phyloP scores from a whole-genome alignment of 192 early-diverging fungal genomes.

The Backusella parvicylindrica region DNA sequence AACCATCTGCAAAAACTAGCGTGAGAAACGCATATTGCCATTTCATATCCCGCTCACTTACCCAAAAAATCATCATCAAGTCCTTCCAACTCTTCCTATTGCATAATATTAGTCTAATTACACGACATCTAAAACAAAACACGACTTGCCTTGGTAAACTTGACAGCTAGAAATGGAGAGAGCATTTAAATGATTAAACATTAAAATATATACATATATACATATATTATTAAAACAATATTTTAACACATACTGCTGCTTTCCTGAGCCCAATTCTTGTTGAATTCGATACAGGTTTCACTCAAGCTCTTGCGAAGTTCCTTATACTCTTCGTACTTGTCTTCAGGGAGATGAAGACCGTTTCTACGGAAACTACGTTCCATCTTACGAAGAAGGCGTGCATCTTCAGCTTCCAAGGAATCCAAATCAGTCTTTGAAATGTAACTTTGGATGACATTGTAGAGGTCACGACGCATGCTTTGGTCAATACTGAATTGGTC shows the following conservation, averaged over 20 bases:
- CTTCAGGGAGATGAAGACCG: constrained; percentile 64
- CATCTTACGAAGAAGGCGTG: constrained; percentile 67
- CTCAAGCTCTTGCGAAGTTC: constrained; percentile 64
- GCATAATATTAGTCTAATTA: too few relatives aligned
- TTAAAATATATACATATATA: too few relatives aligned
- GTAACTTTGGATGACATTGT: constrained; percentile 49
- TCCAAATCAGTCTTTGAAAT: constrained; percentile 44
- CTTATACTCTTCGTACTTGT: constrained; percentile 57
- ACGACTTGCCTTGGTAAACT: constrained; percentile 36
- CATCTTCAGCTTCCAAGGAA: constrained; percentile 56
- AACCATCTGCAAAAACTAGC: constrained; percentile 27
- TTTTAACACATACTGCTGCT: constrained; percentile 43
- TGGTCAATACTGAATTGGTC: constrained; percentile 68
- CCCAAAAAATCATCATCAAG: constrained; percentile 70
- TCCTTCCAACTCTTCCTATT: constrained; percentile 62
- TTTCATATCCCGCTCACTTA: neutral
- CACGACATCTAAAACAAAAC: neutral
- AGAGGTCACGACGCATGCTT: constrained; percentile 63
- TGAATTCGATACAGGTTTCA: constrained; percentile 68
- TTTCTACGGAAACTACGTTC: constrained; percentile 63
- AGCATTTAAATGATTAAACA: constrained; percentile 9
- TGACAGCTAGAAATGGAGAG: constrained; percentile 36
- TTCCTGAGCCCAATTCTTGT: constrained; percentile 68
- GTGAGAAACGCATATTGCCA: neutral
- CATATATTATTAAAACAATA: constrained; percentile 22